Percentiles rank a stretch among this genome's conserved stretches.
Evolutionary conservation across 441 rosid species (phyloP).

Genomic region (Syzygium malaccense): DNA sequence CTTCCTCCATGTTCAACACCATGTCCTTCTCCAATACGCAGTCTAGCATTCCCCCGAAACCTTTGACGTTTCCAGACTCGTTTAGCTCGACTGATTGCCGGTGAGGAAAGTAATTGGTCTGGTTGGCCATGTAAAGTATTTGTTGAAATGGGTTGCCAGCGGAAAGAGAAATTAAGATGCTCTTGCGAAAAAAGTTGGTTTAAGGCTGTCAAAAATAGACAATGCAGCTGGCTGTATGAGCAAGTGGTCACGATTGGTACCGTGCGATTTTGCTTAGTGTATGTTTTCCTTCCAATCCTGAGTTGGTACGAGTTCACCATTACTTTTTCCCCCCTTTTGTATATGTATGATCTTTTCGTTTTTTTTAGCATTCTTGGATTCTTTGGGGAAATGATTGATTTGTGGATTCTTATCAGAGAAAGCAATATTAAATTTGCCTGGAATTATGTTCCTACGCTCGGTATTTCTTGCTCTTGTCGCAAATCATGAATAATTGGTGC

Average conservation of each 20-base stretch:
- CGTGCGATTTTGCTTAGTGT: neutral
- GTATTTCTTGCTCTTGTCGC: neutral
- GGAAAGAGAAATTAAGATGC: neutral
- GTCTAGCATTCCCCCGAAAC: constrained; percentile 10
- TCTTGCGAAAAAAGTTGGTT: neutral
- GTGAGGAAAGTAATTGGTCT: neutral
- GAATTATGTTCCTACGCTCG: neutral
- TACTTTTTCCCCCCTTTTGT: neutral
- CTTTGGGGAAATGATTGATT: neutral
- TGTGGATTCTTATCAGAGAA: neutral
- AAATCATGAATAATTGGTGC: neutral
- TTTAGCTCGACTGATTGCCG: constrained; percentile 2
- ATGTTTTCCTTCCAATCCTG: neutral
- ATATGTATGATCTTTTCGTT: neutral
- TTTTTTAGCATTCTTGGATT: neutral
- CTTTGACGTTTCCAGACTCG: neutral
- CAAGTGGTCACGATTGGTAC: neutral
- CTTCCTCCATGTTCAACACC: constrained; percentile 5
- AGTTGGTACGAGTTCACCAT: neutral
- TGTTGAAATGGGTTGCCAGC: neutral
- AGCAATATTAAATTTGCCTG: neutral
- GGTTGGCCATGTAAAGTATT: neutral
- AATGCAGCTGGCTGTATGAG: neutral
- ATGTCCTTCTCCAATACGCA: constrained; percentile 3
- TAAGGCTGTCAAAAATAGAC: neutral